Base-by-base conservation (phyloP, 768 basidiomycete genomes). In the Exidia glandulosa region DNA sequence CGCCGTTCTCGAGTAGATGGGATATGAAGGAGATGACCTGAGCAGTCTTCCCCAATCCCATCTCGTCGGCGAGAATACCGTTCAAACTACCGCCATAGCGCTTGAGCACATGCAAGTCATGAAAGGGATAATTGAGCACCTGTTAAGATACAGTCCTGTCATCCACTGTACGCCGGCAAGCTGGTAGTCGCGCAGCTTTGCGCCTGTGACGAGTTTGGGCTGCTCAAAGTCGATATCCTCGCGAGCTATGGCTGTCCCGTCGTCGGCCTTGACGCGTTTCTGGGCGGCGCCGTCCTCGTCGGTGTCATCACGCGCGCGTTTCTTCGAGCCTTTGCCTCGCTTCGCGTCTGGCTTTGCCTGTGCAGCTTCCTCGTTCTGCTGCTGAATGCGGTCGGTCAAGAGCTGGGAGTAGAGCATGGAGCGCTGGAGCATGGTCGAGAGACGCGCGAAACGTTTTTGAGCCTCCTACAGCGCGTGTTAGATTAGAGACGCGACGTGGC, bases 81-180 rank as follows among this genome's bases (percentile, higher is more conserved):
- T 66, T 66, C 45, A 73, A 33, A 10, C 63, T 69, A 52, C 32
- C 25, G n/a, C 14, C 30, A 31, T 36, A 2, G 52, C 56, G 56
- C 52, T 32, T 1, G 54, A 32, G n/a, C n/a, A n/a, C n/a, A 56
- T 57, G 32, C 36, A 36, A 25, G n/a, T 30, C 33, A 14, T 69
- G 80, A 34, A 61, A 87, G 86, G 87, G 41, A 90, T 65, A 61
- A 90, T 90, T 0, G 89, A 89, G 0, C 84, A 85, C 25, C 90
- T 86, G 0, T 92, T 93, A 71, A 88, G 81, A 69, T 91, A 86
- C 16, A 96, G 72, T 12, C 85, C 85, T 1, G 88, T 86, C 89
- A 96, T 89, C 95, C 95, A 97, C 63, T 94, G 89, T 16, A 96
- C 81, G 0, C 95, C 95, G 57, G 94, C 90, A 2, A 97, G 80